Percentiles rank a stretch among this genome's conserved stretches.
Evolutionary conservation across 108 stramenopile genomes (phyloP).

Genomic region (Schizochytrium sp.): DNA sequence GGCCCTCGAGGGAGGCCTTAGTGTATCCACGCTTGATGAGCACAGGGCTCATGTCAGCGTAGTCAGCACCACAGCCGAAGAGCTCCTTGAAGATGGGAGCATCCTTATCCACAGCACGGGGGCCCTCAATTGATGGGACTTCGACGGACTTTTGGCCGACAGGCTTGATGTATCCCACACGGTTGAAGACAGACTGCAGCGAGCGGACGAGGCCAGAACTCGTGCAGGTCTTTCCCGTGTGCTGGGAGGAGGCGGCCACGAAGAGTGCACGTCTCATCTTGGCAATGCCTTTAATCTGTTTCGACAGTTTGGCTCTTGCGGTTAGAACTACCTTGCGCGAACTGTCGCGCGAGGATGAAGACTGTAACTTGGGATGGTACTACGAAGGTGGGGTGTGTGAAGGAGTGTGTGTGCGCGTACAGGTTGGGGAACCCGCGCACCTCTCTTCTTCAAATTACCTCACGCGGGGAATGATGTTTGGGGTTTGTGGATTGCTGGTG

Average conservation of each 20-base stretch:
- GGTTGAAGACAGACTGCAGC: conserved; percentile 24
- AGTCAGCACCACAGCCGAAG: not conserved
- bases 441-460: too few relatives aligned
- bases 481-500: too few relatives aligned
- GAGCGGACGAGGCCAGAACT: conserved; percentile 46
- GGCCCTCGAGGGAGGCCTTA: conserved; percentile 49
- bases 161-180: conserved; percentile 62
- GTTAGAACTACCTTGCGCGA: not conserved
- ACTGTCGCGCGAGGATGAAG: not conserved
- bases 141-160: conserved; percentile 58
- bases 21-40: conserved; percentile 60
- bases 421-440: too few relatives aligned
- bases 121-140: not conserved
- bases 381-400: too few relatives aligned
- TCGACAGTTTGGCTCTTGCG: not conserved
- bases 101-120: conserved; percentile 60
- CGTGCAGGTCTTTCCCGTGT: conserved; percentile 63
- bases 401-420: too few relatives aligned
- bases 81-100: conserved; percentile 57
- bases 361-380: not conserved
- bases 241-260: conserved; percentile 64
- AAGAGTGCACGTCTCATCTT: conserved; percentile 52
- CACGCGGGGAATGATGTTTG: too few relatives aligned
- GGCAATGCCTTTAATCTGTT: not conserved
- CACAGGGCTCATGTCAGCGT: conserved; percentile 56